Evolutionary conservation across 2,329 filamentous ascomycete genomes (phyloP).

Genomic region (Colletotrichum coccodes): DNA sequence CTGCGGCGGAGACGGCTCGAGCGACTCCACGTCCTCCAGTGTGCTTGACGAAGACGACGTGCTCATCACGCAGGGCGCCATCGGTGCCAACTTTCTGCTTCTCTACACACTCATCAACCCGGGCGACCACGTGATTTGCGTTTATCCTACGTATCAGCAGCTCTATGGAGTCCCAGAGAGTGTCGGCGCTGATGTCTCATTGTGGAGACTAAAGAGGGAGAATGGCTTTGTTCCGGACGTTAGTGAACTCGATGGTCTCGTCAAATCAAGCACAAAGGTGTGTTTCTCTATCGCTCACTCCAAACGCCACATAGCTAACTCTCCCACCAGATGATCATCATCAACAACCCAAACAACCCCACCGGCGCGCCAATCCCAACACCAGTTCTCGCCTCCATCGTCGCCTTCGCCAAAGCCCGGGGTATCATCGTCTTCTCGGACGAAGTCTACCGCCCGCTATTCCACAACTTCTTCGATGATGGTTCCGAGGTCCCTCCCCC

Average conservation of each 20-base stretch:
- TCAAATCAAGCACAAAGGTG: conserved; percentile 76
- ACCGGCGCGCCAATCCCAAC: conserved; percentile 77
- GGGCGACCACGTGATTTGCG: conserved; percentile 83
- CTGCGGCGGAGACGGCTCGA: conserved; percentile 64
- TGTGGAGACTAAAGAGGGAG: conserved; percentile 75
- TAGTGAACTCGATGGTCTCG: conserved; percentile 70
- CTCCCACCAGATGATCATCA: conserved; percentile 55
- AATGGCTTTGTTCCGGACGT: conserved; percentile 74
- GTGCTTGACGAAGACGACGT: conserved; percentile 63
- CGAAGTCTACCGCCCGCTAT: conserved; percentile 87
- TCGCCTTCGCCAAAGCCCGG: conserved; percentile 70
- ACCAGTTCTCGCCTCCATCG: conserved; percentile 67
- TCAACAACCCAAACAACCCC: conserved; percentile 86
- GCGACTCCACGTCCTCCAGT: conserved; percentile 37
- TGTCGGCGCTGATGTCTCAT: conserved; percentile 76
- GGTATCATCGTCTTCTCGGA: conserved; percentile 77
- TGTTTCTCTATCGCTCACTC: conserved; percentile 43
- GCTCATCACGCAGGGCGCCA: conserved; percentile 80
- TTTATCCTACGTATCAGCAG: conserved; percentile 86
- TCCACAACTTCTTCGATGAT: conserved; percentile 70
- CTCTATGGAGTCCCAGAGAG: conserved; percentile 79
- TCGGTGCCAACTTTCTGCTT: conserved; percentile 79
- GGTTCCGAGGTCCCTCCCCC: conserved; percentile 68
- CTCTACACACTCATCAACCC: conserved; percentile 76
- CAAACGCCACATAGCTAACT: conserved; percentile 16